phyloP scores from a whole-genome alignment of 1,284 basidiomycete genomes.

The Phenoliferia sp. region DNA sequence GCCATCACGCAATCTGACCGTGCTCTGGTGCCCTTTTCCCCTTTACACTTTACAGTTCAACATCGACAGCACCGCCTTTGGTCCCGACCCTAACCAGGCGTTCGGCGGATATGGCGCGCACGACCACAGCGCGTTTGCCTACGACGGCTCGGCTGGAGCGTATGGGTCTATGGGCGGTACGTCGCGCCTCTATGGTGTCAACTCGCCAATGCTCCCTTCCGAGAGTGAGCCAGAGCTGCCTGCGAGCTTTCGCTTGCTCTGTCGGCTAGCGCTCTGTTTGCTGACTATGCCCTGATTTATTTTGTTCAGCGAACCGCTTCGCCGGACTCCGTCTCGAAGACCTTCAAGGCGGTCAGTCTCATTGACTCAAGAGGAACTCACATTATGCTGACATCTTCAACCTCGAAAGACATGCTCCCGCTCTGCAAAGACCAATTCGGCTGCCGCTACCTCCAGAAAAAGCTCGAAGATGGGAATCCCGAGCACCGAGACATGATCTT shows the following conservation, averaged over 20 bases:
- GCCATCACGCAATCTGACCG: background rate
- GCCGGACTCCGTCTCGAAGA: slow-evolving; percentile 93
- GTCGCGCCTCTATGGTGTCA: slow-evolving; percentile 3
- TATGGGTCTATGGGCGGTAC: slow-evolving; percentile 21
- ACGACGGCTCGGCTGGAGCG: slow-evolving; percentile 20
- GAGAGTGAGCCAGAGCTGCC: slow-evolving; percentile 5
- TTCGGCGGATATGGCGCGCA: slow-evolving; percentile 58
- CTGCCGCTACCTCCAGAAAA: slow-evolving; percentile 97
- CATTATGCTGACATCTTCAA: background rate
- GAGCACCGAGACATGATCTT: slow-evolving; percentile 99
- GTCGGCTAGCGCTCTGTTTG: background rate
- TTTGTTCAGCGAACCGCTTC: slow-evolving; percentile 71
- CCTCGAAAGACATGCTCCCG: slow-evolving; percentile 64
- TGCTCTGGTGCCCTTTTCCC: too few species aligned
- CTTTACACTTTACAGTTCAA: slow-evolving; percentile 37
- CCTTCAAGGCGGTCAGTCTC: slow-evolving; percentile 59
- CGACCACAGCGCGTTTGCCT: slow-evolving; percentile 32
- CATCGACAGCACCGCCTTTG: slow-evolving; percentile 43
- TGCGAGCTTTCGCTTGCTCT: slow-evolving; percentile 1
- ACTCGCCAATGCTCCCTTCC: background rate
- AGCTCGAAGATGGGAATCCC: slow-evolving; percentile 89
- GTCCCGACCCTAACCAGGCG: background rate
- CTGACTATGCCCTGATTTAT: background rate
- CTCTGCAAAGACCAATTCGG: slow-evolving; percentile 99
- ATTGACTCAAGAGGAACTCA: background rate